Evolutionary conservation across 345 rosid genomes (phyloP).

Genomic region (Euphorbia peplus): DNA sequence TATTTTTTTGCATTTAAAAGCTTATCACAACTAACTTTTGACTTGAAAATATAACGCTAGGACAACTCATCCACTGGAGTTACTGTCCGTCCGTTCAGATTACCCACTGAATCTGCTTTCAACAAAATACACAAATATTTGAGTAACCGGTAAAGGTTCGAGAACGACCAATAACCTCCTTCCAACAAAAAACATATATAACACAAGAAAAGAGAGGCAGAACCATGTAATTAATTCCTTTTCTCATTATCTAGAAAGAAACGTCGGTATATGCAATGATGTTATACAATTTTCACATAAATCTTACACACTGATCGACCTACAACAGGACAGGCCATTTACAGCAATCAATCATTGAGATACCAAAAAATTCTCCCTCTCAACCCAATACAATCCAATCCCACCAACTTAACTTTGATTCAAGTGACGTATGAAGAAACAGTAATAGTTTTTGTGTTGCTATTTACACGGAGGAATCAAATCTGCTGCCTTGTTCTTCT

Average conservation of each 20-base stretch:
- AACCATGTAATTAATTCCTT: too few species aligned
- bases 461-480: conserved; percentile 35
- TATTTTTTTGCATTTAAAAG: too few species aligned
- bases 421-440: background rate
- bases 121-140: too few species aligned
- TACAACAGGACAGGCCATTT: conserved; percentile 17
- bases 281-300: conserved; percentile 18
- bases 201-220: background rate
- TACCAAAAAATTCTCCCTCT: background rate
- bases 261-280: conserved; percentile 15
- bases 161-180: too few species aligned
- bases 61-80: too few species aligned
- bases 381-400: too few species aligned
- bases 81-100: too few species aligned
- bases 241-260: conserved; percentile 12
- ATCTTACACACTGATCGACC: conserved; percentile 18
- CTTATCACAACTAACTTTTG: too few species aligned
- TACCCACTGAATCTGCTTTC: too few species aligned
- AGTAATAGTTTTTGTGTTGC: background rate
- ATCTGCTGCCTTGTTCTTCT: conserved; percentile 57
- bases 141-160: too few species aligned
- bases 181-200: too few species aligned
- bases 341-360: conserved; percentile 22
- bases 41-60: too few species aligned
- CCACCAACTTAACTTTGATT: conserved; percentile 10